phyloP scores from a whole-genome alignment of 225 moss, liverwort and hornwort species.

The Physcomitrellopsis africana region DNA sequence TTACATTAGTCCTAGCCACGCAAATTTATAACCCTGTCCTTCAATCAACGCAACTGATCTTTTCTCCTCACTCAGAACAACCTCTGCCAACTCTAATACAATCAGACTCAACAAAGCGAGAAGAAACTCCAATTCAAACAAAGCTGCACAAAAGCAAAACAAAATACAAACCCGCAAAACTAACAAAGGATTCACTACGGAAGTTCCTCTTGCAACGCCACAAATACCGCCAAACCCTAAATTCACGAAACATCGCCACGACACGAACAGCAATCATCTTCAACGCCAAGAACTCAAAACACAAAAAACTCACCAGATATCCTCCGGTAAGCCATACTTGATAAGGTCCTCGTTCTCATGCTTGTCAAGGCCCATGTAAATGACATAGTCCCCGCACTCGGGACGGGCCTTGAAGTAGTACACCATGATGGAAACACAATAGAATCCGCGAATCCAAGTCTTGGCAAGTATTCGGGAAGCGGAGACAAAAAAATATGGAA shows the following conservation, averaged over 20 bases:
- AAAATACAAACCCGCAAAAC: background rate
- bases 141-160: background rate
- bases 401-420: conserved; percentile 93
- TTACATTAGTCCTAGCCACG: background rate
- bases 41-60: background rate
- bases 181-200: background rate
- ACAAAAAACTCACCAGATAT: conserved; percentile 67
- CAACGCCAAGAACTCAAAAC: background rate
- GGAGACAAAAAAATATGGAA: too few species aligned
- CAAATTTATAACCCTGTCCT: background rate
- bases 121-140: background rate
- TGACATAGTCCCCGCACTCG: conserved; percentile 81
- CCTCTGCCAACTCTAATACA: background rate
- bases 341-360: conserved; percentile 99
- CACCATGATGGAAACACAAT: conserved; percentile 61
- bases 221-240: conserved; percentile 30
- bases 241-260: background rate
- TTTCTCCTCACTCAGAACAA: background rate
- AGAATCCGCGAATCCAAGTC: too few species aligned
- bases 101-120: background rate
- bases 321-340: conserved; percentile 94
- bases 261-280: background rate
- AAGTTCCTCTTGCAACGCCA: background rate
- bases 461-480: too few species aligned
- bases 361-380: conserved; percentile 99